Conservation (phyloP, 352 stramenopile species). For the Globisporangium echinulatum region DNA sequence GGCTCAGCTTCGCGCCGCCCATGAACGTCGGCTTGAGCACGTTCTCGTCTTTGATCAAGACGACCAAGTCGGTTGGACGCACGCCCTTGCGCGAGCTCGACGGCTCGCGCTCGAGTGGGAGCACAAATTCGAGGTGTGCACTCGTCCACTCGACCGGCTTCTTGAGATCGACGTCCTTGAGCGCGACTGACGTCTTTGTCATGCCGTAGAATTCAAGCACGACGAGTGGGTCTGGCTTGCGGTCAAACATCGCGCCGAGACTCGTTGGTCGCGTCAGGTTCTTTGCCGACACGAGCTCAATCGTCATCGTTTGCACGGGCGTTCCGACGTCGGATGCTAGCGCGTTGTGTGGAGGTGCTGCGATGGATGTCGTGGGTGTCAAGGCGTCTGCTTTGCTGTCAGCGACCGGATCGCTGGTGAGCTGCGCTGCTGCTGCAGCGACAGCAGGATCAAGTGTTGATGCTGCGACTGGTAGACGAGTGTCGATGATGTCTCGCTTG, state of each 20-base stretch:
- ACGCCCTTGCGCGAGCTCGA: conserved; percentile 13
- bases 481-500: neutral
- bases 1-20: conserved; percentile 25
- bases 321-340: too few relatives aligned
- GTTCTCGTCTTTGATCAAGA: conserved; percentile 38
- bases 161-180: conserved; percentile 38
- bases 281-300: conserved; percentile 23
- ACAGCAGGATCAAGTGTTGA: neutral
- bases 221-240: conserved; percentile 33
- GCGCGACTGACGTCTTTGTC: conserved; percentile 9
- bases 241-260: conserved; percentile 28
- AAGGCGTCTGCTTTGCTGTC: neutral
- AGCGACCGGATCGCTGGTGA: too few relatives aligned
- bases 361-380: neutral
- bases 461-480: neutral
- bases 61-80: conserved; percentile 16
- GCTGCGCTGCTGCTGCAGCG: neutral
- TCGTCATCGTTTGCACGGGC: conserved; percentile 13
- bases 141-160: conserved; percentile 22
- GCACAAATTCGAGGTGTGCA: conserved; percentile 17
- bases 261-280: conserved; percentile 25
- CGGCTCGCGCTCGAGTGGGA: conserved; percentile 5
- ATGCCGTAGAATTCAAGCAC: conserved; percentile 24
- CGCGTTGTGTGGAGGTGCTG: neutral
- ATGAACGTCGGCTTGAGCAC: conserved; percentile 37